Evolutionary conservation across 1,284 basidiomycete species (phyloP), one percentile per base, ranked within the genome.

Genomic region (Trametes polyzona): DNA sequence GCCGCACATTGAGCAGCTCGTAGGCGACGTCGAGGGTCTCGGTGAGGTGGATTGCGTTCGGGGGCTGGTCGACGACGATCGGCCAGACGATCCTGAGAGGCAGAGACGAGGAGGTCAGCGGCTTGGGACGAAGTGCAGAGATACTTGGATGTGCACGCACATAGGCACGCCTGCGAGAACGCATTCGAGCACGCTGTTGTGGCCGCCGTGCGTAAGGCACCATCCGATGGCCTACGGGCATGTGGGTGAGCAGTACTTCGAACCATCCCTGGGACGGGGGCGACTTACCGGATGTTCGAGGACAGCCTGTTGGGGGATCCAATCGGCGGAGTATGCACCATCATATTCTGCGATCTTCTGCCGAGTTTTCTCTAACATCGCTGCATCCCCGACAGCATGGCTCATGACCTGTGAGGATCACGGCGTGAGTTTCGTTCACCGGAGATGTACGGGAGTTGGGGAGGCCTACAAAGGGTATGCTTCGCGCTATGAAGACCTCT

Each of bases 161-260:
- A 58, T 56, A 10, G 65, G 65, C 1, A 67, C 63, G 21, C 59
- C 63, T 0, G 52, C 42, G 14, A 37, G 36, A 11, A 66, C 50
- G 2, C 64, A 37, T 40, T 67, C 64, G 11, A 59, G 55, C 17
- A 63, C 53, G 32, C 61, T 57, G 59, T 63, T 66, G 14, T 66
- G 66, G 5, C 64, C 66, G 21, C 58, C 58, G 47, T 66, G 66
- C 3, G 61, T 59, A 6, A 67, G 42, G 51, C 60, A 67, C 65
- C 66, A 66, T 2, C 59, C 66, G 0, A 56, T 63, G 11, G 58
- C 64, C 62, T 63, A 4, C 19, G 8, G 12, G 17, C 39, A 27
- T 42, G 23, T 41, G 42, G 9, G n/a, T 16, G 23, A 19, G 23
- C 2, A 35, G 35, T 2, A 39, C 29, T 23, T 2, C 26, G 29